These are phyloP conservation scores for Blastocladiella britannica DNA, from an alignment of 192 early-diverging fungal genomes.

Conservation along the genomic window DNA sequence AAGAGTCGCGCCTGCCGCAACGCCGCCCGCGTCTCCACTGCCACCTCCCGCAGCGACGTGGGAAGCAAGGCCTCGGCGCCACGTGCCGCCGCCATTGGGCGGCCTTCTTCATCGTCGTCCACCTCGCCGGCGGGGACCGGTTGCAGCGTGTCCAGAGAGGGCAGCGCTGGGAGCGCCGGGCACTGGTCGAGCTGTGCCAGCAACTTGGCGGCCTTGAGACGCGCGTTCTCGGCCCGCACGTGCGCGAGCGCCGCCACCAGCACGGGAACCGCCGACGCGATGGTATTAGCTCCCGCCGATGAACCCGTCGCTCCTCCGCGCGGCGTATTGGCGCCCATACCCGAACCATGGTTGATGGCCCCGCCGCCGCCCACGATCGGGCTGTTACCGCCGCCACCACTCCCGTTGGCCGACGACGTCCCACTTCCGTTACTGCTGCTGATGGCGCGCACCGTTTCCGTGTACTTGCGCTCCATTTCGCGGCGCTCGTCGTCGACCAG, in stretches of 20 bases:
- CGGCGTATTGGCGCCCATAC: slow-evolving; percentile 1
- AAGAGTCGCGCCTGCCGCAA: background rate
- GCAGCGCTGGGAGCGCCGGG: background rate
- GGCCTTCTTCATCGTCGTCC: slow-evolving; percentile 4
- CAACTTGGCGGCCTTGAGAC: slow-evolving; percentile 41
- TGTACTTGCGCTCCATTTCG: background rate
- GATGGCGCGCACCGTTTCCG: background rate
- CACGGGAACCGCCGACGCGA: slow-evolving; percentile 32
- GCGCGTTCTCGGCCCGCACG: slow-evolving; percentile 61
- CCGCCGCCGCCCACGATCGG: slow-evolving; percentile 8
- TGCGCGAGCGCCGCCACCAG: slow-evolving; percentile 55
- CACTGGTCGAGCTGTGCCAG: slow-evolving; percentile 16
- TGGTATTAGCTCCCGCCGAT: slow-evolving; percentile 7
- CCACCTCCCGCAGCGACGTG: background rate
- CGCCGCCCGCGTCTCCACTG: background rate
- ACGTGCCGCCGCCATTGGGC: slow-evolving; percentile 17
- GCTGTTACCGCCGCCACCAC: background rate
- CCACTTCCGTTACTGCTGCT: slow-evolving; percentile 2
- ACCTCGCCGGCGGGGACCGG: slow-evolving; percentile 4
- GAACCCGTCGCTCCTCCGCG: slow-evolving; percentile 6
- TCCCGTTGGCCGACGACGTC: background rate
- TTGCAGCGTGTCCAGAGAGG: background rate
- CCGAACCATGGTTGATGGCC: slow-evolving; percentile 9
- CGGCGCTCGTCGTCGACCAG: slow-evolving; percentile 2
- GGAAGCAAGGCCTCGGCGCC: slow-evolving; percentile 21